Evolutionary conservation across 169 alveolate species (phyloP).

Genomic region (Babesia caballi): DNA sequence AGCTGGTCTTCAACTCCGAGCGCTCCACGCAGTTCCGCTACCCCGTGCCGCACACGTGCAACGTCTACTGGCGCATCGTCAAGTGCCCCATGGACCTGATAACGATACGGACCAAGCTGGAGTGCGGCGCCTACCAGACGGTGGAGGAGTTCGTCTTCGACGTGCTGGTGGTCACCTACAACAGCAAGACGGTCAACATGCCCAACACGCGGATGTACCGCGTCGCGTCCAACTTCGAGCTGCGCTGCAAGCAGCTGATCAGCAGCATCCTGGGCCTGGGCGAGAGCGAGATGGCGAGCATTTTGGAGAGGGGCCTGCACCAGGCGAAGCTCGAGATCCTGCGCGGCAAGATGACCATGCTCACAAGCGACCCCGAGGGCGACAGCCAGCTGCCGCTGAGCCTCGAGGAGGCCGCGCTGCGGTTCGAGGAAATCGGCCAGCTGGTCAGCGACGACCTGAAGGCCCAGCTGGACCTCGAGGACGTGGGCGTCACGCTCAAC

Average conservation of each 20-base stretch:
- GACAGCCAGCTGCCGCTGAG: neutral
- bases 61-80: conserved; percentile 76
- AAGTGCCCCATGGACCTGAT: conserved; percentile 73
- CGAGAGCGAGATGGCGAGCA: neutral
- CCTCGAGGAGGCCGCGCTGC: neutral
- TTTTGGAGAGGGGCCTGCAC: neutral
- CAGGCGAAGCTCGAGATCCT: neutral
- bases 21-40: conserved; percentile 67
- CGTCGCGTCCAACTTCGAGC: conserved; percentile 64
- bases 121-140: conserved; percentile 38
- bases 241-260: conserved; percentile 56
- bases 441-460: neutral
- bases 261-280: conserved; percentile 10
- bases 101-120: conserved; percentile 66
- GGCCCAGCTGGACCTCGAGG: neutral
- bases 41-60: conserved; percentile 70
- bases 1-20: conserved; percentile 67
- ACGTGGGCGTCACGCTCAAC: neutral
- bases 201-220: conserved; percentile 72
- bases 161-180: conserved; percentile 62
- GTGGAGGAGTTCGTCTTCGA: conserved; percentile 66
- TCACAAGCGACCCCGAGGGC: neutral
- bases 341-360: neutral
- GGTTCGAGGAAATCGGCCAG: neutral
- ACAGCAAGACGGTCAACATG: conserved; percentile 73